Percentiles rank a stretch among this genome's conserved stretches.
Evolutionary conservation across 169 alveolate species (phyloP).

Genomic region (Besnoitia besnoiti): DNA sequence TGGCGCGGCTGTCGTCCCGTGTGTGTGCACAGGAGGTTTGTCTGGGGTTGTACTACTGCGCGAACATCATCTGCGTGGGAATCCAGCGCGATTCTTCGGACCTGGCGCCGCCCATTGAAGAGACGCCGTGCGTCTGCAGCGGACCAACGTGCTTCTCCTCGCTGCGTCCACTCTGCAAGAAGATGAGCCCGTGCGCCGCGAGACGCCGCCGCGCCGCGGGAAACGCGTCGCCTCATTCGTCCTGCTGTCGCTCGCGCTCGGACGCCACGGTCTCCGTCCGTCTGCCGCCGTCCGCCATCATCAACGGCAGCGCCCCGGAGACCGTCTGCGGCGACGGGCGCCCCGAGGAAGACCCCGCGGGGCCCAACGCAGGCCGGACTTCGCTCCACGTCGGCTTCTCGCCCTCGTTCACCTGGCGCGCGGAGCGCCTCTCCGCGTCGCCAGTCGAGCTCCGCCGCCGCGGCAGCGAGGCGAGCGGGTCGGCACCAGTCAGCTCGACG

Average conservation of each 20-base stretch:
- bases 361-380: not conserved
- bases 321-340: too few relatives aligned
- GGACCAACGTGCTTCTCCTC: not conserved
- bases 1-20: not conserved
- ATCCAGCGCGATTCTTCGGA: not conserved
- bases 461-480: too few relatives aligned
- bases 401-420: not conserved
- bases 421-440: too few relatives aligned
- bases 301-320: too few relatives aligned
- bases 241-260: too few relatives aligned
- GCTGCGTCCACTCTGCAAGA: not conserved
- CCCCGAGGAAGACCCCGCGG: too few relatives aligned
- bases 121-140: not conserved
- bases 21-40: not conserved
- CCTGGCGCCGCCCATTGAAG: not conserved
- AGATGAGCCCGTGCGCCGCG: not conserved
- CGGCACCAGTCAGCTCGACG: too few relatives aligned
- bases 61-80: constrained; percentile 28
- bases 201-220: not conserved
- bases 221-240: too few relatives aligned
- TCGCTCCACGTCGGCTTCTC: not conserved
- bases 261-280: too few relatives aligned
- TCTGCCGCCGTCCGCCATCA: too few relatives aligned
- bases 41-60: constrained; percentile 17
- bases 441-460: too few relatives aligned